Evolutionary conservation across 176 grass and related monocot species (phyloP), one percentile per base, ranked within the genome.

Genomic region (Puya raimondii): DNA sequence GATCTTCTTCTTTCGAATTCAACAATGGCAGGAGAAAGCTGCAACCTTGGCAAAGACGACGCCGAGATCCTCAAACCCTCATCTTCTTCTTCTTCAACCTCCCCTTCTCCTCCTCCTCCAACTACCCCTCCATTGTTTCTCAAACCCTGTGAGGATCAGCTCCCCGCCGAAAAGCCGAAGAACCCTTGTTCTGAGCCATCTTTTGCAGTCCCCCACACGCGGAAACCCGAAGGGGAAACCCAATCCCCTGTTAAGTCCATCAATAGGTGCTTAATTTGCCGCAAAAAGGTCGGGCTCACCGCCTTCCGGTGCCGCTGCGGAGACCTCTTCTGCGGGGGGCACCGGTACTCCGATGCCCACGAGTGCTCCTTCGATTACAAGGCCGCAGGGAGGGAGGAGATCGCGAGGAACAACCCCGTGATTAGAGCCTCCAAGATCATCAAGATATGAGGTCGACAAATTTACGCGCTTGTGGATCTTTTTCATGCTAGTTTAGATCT

Each of bases 11-110:
- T 15, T 16, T 29, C 25, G 8, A 68, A 59, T 71, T 71, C 26
- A 71, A 84, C 26, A 71, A 84, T 84, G 82, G 82, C 82, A 48
- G 76, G 79, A 63, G 82, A 84, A 68, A 84, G 82, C 67, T 84
- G 82, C 11, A 72, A 84, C 64, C 76, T 84, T 61, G 78, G 79
- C 76, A 84, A 84, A 25, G 82, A 84, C 12, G 82, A 84, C 10
- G 82, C 82, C 13, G 82, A 84, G 71, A 84, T 84, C 82, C 63
- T 84, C 16, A 84, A 84, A 67, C 76, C 82, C 53, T 75, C 82
- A 2, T 75, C 81, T 3, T 78, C 81, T 11, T 68, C 80, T 3
- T 51, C 82, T 9, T 51, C 82, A 58, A 14, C 76, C 50, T 51
- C 82, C 18, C 69, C 82, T 12, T 47, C 82, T 57, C 57, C 75